Evolutionary conservation across 2,329 filamentous ascomycete species (phyloP), one percentile per base, ranked within the genome.

Genomic region (Pestalotiopsis sp.): DNA sequence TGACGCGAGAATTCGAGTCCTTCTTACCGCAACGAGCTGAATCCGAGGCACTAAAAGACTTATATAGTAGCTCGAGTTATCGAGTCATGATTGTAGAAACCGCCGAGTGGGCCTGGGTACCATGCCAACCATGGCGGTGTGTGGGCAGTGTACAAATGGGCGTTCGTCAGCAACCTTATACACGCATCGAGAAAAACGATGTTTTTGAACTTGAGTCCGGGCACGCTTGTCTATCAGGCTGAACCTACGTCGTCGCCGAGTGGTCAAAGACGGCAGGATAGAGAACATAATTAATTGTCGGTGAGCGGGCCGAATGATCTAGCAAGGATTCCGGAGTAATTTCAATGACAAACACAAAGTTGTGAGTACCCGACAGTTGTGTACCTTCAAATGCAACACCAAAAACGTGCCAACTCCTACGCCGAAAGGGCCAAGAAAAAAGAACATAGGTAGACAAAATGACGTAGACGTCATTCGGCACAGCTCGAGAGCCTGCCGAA

Each of bases 321-420:
- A 69, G 52, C 61, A 57, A 64, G 57, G 52, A 66, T 38, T 27
- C 49, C 61, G 31, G 52, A 31, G 40, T 57, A 66, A 52, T 65
- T 56, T 66, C 45, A 52, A 52, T 52, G 20, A 52, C 45, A 52
- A 52, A 52, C 66, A 68, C 59, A 68, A 36, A 62, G 57, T 49
- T 68, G 66, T 64, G 56, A 59, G 23, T 38, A 65, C 36, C 52
- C 52, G 65, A 67, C 45, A 61, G 9, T 52, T 52, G 57, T 61
- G 40, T 64, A 25, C 58, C 40, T 59, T 66, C 63, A 58, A 38
- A 68, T 65, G 64, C 62, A 59, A 38, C 36, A 59, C 36, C 41
- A 63, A 68, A 65, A 57, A 59, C 66, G 38, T 40, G 27, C 68
- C 38, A 68, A 70, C 68, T 70, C 68, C 68, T 68, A 70, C 68